These are phyloP conservation scores for Aureobasidium sp. DNA, from an alignment of 2,329 filamentous ascomycete genomes.

Conservation along the genomic window DNA sequence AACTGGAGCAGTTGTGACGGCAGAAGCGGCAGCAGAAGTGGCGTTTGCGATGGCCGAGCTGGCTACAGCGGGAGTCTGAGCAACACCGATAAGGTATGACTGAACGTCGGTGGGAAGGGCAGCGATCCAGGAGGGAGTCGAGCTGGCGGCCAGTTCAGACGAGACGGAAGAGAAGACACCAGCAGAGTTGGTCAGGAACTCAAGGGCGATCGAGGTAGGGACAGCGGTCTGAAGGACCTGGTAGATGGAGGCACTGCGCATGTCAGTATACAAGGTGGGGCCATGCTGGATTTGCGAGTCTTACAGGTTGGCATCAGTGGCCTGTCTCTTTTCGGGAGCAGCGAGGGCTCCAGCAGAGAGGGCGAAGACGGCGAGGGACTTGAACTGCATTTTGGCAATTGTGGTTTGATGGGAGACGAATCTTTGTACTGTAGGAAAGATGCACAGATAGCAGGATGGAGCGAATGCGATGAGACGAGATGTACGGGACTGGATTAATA, in stretches of 20 bases:
- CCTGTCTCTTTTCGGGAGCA: slow-evolving; percentile 17
- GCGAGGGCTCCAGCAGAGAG: slow-evolving; percentile 22
- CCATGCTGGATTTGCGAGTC: not conserved
- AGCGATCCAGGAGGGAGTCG: slow-evolving; percentile 38
- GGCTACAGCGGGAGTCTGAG: slow-evolving; percentile 18
- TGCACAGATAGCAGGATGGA: not conserved
- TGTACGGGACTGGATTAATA: not conserved
- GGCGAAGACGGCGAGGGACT: slow-evolving; percentile 19
- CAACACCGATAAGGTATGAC: slow-evolving; percentile 29
- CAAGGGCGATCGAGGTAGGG: slow-evolving; percentile 32
- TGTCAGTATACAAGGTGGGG: not conserved
- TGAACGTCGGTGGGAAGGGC: slow-evolving; percentile 38
- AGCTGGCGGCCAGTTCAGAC: slow-evolving; percentile 36
- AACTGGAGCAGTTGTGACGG: slow-evolving; percentile 13
- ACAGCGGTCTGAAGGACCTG: slow-evolving; percentile 38
- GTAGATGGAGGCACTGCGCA: slow-evolving; percentile 31
- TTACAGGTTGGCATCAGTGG: slow-evolving; percentile 10
- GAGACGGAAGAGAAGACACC: slow-evolving; percentile 35
- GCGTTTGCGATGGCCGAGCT: slow-evolving; percentile 17
- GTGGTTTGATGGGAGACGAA: slow-evolving; percentile 2
- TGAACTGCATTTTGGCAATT: slow-evolving; percentile 23
- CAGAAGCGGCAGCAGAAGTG: slow-evolving; percentile 16
- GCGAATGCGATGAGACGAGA: not conserved
- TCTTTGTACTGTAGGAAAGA: not conserved
- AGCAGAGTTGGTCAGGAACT: slow-evolving; percentile 35